phyloP scores from a whole-genome alignment of 169 alveolate genomes.

The Cryptosporidium tyzzeri region DNA sequence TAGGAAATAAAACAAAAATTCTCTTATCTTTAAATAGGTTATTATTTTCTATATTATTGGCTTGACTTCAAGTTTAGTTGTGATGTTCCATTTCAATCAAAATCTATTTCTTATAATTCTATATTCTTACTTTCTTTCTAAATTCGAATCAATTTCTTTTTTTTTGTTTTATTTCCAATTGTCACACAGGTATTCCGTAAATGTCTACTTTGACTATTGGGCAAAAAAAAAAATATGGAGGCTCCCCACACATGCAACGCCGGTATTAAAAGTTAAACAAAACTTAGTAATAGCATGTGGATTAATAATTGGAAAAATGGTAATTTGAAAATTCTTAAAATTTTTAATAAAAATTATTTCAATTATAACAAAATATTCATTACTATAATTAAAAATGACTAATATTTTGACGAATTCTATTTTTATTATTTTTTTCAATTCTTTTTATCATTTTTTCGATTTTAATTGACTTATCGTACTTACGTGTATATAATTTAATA shows the following conservation, averaged over 20 bases:
- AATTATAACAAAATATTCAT: too few species aligned
- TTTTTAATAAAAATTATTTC: too few species aligned
- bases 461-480: background rate
- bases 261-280: conserved; percentile 11
- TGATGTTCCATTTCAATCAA: background rate
- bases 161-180: background rate
- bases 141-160: background rate
- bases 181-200: conserved; percentile 69
- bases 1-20: too few species aligned
- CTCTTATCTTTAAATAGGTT: too few species aligned
- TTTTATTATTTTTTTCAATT: background rate
- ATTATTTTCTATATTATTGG: background rate
- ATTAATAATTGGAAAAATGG: too few species aligned
- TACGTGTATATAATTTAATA: background rate
- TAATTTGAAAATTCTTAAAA: background rate
- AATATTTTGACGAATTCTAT: background rate
- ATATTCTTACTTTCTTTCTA: background rate
- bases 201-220: conserved; percentile 41
- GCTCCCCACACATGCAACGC: conserved; percentile 28
- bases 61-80: background rate
- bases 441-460: background rate
- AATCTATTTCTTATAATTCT: background rate
- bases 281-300: background rate
- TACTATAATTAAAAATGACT: background rate
- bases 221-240: background rate